Base-by-base conservation (phyloP, 2,329 filamentous ascomycete species). In the Botrytis fabae region DNA sequence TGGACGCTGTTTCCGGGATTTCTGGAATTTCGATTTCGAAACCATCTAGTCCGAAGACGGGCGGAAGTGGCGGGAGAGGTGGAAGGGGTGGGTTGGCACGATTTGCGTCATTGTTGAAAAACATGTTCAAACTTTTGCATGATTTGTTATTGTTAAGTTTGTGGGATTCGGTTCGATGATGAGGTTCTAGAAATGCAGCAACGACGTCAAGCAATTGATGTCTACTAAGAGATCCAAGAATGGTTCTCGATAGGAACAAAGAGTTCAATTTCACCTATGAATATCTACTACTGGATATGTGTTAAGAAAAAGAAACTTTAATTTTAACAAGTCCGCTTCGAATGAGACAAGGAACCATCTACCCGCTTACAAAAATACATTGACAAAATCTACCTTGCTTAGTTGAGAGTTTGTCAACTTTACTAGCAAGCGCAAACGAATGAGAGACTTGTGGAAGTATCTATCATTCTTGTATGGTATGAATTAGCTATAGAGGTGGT, bases 151-250 rank as follows among this genome's bases (percentile, higher is more conserved):
- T 51, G 10, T n/a, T 25, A 14, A 51, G 25, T 51, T 51, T 14
- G 5, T 0, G 48, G 12, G 1, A 6, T 2, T 51, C 12, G 4
- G 9, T 6, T 14, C 4, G 14, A 16, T 51, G 12, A 4, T 16
- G 25, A n/a, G 5, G 48, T 16, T 51, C 25, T 51, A 4, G 25
- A 5, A 6, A 51, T 51, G 12, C 12, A n/a, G 25, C 25, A n/a
- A n/a, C 16, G 14, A 54, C 3, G 14, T 28, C 18, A 32, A 57
- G 12, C 51, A 57, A 16, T 57, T 57, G 16, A 57, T 16, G 6
- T 54, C 14, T 28, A 54, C n/a, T 28, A 16, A 18, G 14, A 9
- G 8, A 9, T 2, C 2, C 6, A 57, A 18, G 0, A 57, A 28
- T 9, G 3, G 6, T 18, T 4, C 51, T n/a, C 25, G n/a, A 18